Evolutionary conservation across 1,284 basidiomycete species (phyloP).

Genomic region (Trametes versicolor): DNA sequence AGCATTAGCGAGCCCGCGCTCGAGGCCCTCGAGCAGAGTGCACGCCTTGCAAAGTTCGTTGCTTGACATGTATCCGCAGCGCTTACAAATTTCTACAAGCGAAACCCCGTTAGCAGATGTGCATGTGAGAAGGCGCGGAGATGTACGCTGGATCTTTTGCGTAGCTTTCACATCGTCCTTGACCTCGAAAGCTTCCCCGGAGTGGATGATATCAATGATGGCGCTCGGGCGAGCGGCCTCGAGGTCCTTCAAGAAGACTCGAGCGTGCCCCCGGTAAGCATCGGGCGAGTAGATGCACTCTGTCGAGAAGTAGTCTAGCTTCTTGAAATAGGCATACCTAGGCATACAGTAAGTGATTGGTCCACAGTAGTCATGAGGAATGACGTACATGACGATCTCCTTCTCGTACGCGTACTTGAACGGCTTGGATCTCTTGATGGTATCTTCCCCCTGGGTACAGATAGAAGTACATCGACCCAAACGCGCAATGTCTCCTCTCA

Average conservation of each 20-base stretch:
- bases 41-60: conserved; percentile 96
- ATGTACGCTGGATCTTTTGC: conserved; percentile 79
- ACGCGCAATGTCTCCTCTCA: conserved; percentile 96
- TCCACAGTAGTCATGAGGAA: no score
- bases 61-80: conserved; percentile 94
- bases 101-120: background rate
- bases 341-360: background rate
- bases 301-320: conserved; percentile 98
- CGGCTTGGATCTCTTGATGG: conserved; percentile 96
- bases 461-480: conserved; percentile 95
- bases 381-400: conserved; percentile 94
- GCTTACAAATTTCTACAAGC: conserved; percentile 80
- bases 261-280: conserved; percentile 96
- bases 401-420: conserved; percentile 99
- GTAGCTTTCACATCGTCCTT: conserved; percentile 80
- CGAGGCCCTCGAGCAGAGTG: conserved; percentile 89
- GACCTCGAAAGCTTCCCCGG: conserved; percentile 89
- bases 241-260: conserved; percentile 94
- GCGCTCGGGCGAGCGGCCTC: conserved; percentile 94
- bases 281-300: conserved; percentile 99
- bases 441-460: conserved; percentile 93
- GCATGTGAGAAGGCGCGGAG: background rate
- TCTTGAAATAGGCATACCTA: conserved; percentile 99
- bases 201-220: conserved; percentile 98
- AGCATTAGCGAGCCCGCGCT: conserved; percentile 78